Evolutionary conservation across 331 rosid species (phyloP), one percentile per base, ranked within the genome.

Genomic region (Pyracantha coccinea): DNA sequence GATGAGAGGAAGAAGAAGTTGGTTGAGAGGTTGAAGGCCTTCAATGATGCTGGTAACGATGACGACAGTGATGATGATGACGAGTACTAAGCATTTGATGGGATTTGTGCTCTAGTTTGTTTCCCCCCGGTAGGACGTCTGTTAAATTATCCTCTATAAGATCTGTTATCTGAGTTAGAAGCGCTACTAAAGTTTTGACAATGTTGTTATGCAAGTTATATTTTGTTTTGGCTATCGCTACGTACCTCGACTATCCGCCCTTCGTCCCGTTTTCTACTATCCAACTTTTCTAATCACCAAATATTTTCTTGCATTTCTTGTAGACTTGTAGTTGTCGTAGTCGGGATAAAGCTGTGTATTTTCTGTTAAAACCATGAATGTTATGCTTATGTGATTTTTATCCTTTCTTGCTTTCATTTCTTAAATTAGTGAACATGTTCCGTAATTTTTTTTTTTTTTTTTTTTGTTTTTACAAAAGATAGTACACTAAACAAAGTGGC

Each of bases 1-100:
- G 96, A 91, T 64, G 87, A 93, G 79, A 85, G 98, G 77, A 93
- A 91, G 80, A 73, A 71, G 1, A 82, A 80, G 64, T 76, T 93
- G 84, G 58, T 93, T 0, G 80, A 84, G 6, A 85, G 96, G 17
- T 47, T 93, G 78, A 82, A 83, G 29, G 88, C 92, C 11, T 88
- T 93, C 32, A 93, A 91, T 76, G 72, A 91, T 2, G 94, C 93
- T 0, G 96, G 82, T 41, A 0, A 41, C 3, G 86, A 50, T 0
- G 95, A 50, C 0, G 90, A 82, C 4, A 92, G 84, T 0, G 90
- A 82, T 15, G 88, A 86, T 0, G 88, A 92, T 85, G 85, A 89
- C 8, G 21, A 53, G 59, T 16, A 14, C 57, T 15, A 77, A 21
- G 24, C 21, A n/a, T 33, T 27, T 6, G 17, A 8, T 29, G 59